Evolutionary conservation across 768 basidiomycete species (phyloP), one percentile per base, ranked within the genome.

Genomic region (Kwoniella mangroviensis): DNA sequence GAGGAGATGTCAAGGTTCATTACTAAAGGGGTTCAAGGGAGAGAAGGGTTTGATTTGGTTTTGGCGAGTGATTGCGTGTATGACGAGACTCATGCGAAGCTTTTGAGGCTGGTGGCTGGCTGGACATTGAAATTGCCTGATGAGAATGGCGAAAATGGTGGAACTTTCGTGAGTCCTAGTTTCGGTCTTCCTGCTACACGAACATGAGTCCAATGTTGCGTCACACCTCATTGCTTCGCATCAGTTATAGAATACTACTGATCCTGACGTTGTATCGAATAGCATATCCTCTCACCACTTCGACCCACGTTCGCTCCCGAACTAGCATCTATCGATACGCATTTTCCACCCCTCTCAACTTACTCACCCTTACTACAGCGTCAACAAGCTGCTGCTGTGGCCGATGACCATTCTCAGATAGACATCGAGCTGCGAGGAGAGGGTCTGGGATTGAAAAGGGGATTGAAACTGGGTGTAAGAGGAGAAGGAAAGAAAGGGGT

Each of bases 21-120:
- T 12, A 34, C 65, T 4, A 49, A 58, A 10, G 51, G 42, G n/a
- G 59, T 1, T 3, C 3, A 56, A 10, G 41, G 45, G 17, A n/a
- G 54, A 22, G 67, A 72, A 40, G 77, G 79, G 4, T 83, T 82
- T 65, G 81, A 83, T 65, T 68, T 83, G 41, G 76, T 83, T 13
- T 61, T 83, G 17, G 82, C 79, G 5, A 76, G 78, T 19, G 82
- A 83, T 63, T 83, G 82, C 65, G 82, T 83, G 3, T 83, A 83
- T 61, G 82, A 83, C 68, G 67, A 74, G 15, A 80, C 81, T 3
- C 82, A 83, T 59, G 81, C 82, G 22, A 71, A 72, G 63, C 73
- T 83, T 66, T 69, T 83, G 40, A 67, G 79, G 13, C 63, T 82
- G 62, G 80, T 81, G 12, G 77, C 71, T 6, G 58, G 71, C 19